phyloP scores from a whole-genome alignment of 1,284 basidiomycete species.

The Veloporphyrellus conicus region DNA sequence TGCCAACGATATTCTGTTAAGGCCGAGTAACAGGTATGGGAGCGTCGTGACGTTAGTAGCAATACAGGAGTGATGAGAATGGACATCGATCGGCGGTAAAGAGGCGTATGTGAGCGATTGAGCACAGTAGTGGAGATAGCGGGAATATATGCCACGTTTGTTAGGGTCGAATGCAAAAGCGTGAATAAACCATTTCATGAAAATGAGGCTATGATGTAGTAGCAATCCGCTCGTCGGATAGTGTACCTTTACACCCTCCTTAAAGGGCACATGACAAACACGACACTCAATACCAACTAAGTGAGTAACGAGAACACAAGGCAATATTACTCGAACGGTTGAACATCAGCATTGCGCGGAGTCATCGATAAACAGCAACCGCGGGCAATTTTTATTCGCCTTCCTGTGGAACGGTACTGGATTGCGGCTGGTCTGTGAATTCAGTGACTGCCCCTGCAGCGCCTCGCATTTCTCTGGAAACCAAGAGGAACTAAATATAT shows the following conservation, averaged over 20 bases:
- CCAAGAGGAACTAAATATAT: constrained; percentile 3
- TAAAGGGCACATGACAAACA: constrained; percentile 16
- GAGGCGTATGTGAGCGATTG: constrained; percentile 5
- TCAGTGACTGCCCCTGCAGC: background rate
- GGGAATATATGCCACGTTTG: constrained; percentile 24
- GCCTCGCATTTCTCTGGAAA: constrained; percentile 13
- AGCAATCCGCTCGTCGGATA: constrained; percentile 10
- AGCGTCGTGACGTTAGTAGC: constrained; percentile 42
- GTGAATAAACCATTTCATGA: constrained; percentile 6
- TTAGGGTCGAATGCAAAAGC: constrained; percentile 19
- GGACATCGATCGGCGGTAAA: constrained; percentile 33
- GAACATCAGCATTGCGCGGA: background rate
- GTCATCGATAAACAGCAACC: background rate
- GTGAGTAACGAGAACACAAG: background rate
- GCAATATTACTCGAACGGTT: background rate
- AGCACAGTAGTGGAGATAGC: constrained; percentile 27
- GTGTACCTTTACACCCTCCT: constrained; percentile 14
- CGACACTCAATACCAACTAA: background rate
- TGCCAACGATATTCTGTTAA: constrained; percentile 8
- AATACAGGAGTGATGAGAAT: constrained; percentile 24
- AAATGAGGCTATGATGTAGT: constrained; percentile 7
- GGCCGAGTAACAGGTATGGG: constrained; percentile 58
- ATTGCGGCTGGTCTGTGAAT: constrained; percentile 5
- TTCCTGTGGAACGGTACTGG: constrained; percentile 2
- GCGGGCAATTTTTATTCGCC: constrained; percentile 10